Percentiles rank a stretch among this genome's conserved stretches.
phyloP scores from a whole-genome alignment of 2,329 filamentous ascomycete genomes.

The Neocucurbitaria cava region DNA sequence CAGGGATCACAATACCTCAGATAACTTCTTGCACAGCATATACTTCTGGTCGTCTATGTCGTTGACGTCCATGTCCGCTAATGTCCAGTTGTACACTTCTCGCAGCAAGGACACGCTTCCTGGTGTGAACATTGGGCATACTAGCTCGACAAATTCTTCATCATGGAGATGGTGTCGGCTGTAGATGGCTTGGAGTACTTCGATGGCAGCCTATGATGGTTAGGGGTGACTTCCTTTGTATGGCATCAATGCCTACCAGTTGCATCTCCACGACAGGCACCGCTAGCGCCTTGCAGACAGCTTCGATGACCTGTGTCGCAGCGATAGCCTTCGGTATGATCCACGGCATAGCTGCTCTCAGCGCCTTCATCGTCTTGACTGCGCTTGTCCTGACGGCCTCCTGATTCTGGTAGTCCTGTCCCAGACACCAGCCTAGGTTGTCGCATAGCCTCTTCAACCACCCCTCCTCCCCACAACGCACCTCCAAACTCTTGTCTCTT shows the following conservation, averaged over 20 bases:
- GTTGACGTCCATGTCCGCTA: conserved; percentile 77
- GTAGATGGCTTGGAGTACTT: conserved; percentile 84
- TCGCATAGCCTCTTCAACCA: conserved; percentile 82
- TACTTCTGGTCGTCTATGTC: conserved; percentile 93
- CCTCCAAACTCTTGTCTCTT: conserved; percentile 70
- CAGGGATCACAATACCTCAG: conserved; percentile 68
- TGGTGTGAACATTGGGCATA: conserved; percentile 79
- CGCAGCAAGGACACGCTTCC: conserved; percentile 74
- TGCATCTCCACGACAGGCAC: conserved; percentile 45
- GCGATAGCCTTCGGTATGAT: conserved; percentile 82
- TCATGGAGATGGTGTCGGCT: conserved; percentile 75
- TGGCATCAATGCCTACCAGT: conserved; percentile 29
- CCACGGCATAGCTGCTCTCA: conserved; percentile 85
- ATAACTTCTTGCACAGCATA: conserved; percentile 89
- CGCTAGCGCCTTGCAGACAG: conserved; percentile 49
- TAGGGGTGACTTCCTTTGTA: conserved; percentile 10
- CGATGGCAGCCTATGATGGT: conserved; percentile 64
- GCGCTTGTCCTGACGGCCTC: conserved; percentile 73
- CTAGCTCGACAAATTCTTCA: conserved; percentile 78
- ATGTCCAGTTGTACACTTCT: conserved; percentile 79
- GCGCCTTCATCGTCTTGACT: conserved; percentile 76
- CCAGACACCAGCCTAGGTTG: conserved; percentile 76
- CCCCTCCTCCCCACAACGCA: conserved; percentile 81
- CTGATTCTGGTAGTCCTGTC: conserved; percentile 68
- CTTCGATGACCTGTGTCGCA: conserved; percentile 53